Evolutionary conservation across 2,329 filamentous ascomycete genomes (phyloP).

Genomic region (Tolypocladium inflatum): DNA sequence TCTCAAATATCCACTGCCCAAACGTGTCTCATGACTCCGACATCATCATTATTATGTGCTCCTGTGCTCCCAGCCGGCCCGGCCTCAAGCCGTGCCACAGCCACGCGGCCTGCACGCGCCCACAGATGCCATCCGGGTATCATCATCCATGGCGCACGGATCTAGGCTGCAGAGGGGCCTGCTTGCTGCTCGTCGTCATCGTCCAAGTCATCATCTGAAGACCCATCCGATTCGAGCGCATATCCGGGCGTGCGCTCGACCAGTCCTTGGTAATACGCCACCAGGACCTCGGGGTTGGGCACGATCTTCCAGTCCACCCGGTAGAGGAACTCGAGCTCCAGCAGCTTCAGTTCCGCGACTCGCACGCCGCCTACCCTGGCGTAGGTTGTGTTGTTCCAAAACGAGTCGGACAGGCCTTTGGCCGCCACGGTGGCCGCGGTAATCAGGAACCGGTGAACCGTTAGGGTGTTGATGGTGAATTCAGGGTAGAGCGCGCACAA

Average conservation of each 20-base stretch:
- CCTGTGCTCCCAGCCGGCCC: neutral
- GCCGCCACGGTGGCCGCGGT: constrained; percentile 91
- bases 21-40: neutral
- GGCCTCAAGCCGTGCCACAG: neutral
- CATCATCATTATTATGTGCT: neutral
- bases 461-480: constrained; percentile 93
- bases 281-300: constrained; percentile 84
- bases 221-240: constrained; percentile 32
- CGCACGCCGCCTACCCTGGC: constrained; percentile 89
- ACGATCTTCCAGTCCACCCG: constrained; percentile 95
- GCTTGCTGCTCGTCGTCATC: constrained; percentile 21
- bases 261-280: constrained; percentile 85
- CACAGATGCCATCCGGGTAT: constrained; percentile 3
- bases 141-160: neutral
- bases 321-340: constrained; percentile 90
- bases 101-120: neutral
- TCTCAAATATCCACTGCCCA: neutral
- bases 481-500: constrained; percentile 86
- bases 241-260: constrained; percentile 58
- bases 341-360: constrained; percentile 75
- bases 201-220: constrained; percentile 18
- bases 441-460: constrained; percentile 94
- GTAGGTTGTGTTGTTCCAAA: constrained; percentile 98
- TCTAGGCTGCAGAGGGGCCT: constrained; percentile 1
- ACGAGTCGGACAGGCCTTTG: constrained; percentile 91